Evolutionary conservation across 352 stramenopile genomes (phyloP).

Genomic region (Phytophthora idaei): DNA sequence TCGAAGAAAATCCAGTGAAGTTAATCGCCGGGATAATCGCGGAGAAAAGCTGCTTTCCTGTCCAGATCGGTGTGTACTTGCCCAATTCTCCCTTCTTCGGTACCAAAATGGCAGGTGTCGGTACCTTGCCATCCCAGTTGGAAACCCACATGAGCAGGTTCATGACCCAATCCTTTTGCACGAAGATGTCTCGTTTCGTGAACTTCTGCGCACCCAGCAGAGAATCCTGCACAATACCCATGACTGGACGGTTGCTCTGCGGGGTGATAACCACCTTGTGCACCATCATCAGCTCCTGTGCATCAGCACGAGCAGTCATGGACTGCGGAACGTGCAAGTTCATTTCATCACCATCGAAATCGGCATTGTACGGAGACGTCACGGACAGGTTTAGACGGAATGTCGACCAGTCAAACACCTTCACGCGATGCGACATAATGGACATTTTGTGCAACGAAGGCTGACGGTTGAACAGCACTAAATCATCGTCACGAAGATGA

Average conservation of each 20-base stretch:
- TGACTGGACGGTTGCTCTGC: conserved; percentile 98
- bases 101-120: conserved; percentile 97
- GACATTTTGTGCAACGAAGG: conserved; percentile 99
- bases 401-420: conserved; percentile 99
- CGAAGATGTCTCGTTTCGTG: conserved; percentile 98
- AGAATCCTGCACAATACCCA: conserved; percentile 99
- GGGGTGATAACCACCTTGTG: conserved; percentile 98
- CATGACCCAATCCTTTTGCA: conserved; percentile 98
- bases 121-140: conserved; percentile 97
- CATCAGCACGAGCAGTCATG: conserved; percentile 96
- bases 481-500: conserved; percentile 98
- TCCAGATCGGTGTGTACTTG: conserved; percentile 94
- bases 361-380: conserved; percentile 99
- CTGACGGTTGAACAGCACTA: conserved; percentile 99
- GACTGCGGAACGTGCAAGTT: conserved; percentile 98
- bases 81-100: conserved; percentile 89
- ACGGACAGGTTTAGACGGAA: conserved; percentile 99
- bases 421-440: conserved; percentile 99
- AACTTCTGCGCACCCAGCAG: conserved; percentile 98
- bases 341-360: conserved; percentile 99
- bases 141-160: conserved; percentile 98
- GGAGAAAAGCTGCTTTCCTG: conserved; percentile 98
- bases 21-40: conserved; percentile 98
- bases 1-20: conserved; percentile 94
- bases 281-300: conserved; percentile 98